phyloP scores from a whole-genome alignment of 2,329 filamentous ascomycete species.

The Byssochlamys sp. region DNA sequence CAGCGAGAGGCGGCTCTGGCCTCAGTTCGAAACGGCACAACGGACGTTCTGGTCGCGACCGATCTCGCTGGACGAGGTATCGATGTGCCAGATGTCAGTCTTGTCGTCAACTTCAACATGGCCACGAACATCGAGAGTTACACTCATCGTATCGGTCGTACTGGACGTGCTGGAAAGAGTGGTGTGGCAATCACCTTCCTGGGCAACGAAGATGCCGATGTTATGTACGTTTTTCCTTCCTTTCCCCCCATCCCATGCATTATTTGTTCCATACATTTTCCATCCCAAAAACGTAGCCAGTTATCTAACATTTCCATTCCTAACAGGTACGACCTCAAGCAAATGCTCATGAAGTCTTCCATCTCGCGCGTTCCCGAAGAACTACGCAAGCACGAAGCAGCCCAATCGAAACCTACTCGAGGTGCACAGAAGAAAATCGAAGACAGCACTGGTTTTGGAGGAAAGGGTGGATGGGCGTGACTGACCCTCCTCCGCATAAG shows the following conservation, averaged over 20 bases:
- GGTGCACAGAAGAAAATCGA: constrained; percentile 42
- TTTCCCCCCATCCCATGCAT: not conserved
- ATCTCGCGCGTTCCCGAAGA: constrained; percentile 89
- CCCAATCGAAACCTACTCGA: constrained; percentile 66
- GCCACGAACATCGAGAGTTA: constrained; percentile 84
- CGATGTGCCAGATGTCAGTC: constrained; percentile 83
- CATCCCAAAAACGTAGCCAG: too few species aligned
- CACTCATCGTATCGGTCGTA: constrained; percentile 92
- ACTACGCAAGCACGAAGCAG: constrained; percentile 74
- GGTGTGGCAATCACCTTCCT: constrained; percentile 95
- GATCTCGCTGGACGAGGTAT: constrained; percentile 95
- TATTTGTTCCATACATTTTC: constrained; percentile 1
- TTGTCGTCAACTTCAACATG: constrained; percentile 99
- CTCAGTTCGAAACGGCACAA: constrained; percentile 68
- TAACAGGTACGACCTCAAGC: constrained; percentile 66
- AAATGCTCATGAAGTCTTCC: constrained; percentile 85
- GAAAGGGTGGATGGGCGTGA: constrained; percentile 25
- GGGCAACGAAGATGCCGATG: constrained; percentile 78
- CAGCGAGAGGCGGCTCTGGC: constrained; percentile 88
- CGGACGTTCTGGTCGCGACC: constrained; percentile 86
- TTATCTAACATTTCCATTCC: constrained; percentile 10
- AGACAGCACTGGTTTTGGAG: constrained; percentile 27
- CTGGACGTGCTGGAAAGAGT: constrained; percentile 91
- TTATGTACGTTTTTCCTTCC: constrained; percentile 49
- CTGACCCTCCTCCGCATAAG: not conserved